Percentiles rank a stretch among this genome's conserved stretches.
Evolutionary conservation across 257 asterid species (phyloP).

Genomic region (Nicotiana tabacum): DNA sequence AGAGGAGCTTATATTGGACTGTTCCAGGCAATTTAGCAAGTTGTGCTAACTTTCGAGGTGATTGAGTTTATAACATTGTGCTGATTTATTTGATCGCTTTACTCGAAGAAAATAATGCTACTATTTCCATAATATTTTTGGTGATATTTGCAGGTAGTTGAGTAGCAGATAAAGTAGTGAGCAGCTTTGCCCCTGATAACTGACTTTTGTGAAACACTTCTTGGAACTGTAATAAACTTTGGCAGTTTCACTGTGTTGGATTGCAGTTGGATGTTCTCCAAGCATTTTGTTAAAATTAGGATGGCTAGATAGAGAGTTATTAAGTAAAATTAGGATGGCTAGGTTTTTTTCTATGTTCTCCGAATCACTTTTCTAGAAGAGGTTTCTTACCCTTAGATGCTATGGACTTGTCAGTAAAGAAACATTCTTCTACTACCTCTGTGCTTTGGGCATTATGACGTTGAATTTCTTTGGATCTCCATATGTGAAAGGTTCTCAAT

Average conservation of each 20-base stretch:
- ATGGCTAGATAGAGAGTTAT: no score
- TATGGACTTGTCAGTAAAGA: constrained; percentile 34
- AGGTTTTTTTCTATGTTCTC: not conserved
- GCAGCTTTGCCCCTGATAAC: not conserved
- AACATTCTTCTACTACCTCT: constrained; percentile 26
- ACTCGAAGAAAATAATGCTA: not conserved
- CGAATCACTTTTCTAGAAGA: constrained; percentile 40
- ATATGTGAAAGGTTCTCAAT: constrained; percentile 33
- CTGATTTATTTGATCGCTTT: not conserved
- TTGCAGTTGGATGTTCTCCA: not conserved
- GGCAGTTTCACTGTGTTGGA: not conserved
- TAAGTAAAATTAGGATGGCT: no score
- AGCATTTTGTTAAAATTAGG: not conserved
- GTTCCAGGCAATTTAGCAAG: not conserved
- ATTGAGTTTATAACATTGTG: not conserved
- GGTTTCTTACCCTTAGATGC: constrained; percentile 41
- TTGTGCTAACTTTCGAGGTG: not conserved
- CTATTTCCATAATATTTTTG: not conserved
- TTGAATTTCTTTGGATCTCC: constrained; percentile 38
- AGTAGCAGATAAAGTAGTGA: not conserved
- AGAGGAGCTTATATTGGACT: no score
- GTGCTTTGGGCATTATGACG: constrained; percentile 31
- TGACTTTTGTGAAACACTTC: not conserved
- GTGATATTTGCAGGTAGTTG: not conserved
- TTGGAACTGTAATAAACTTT: not conserved